Evolutionary conservation across 176 grass and related monocot species (phyloP).

Genomic region (Carex cristatella): DNA sequence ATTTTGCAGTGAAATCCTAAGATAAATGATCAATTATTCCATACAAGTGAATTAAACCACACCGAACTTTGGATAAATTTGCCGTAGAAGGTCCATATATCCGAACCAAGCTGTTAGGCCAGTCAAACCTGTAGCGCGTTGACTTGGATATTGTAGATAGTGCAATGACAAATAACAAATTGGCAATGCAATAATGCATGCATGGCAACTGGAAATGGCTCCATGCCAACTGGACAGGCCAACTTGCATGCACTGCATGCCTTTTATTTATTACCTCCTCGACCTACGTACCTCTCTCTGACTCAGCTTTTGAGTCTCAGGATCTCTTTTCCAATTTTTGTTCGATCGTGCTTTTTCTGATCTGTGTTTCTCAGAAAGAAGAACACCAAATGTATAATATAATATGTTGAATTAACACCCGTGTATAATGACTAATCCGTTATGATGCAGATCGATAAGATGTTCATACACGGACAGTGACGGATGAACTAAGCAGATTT

Average conservation of each 20-base stretch:
- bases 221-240: background rate
- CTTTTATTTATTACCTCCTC: background rate
- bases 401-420: background rate
- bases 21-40: background rate
- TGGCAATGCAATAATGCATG: background rate
- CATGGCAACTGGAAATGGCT: background rate
- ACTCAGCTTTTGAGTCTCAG: background rate
- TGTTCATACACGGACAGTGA: no score
- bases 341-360: background rate
- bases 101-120: background rate
- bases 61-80: background rate
- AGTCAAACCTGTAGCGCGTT: background rate
- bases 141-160: background rate
- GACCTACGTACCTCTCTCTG: background rate
- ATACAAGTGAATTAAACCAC: background rate
- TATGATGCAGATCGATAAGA: background rate
- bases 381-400: background rate
- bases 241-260: background rate
- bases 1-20: background rate
- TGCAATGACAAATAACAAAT: background rate
- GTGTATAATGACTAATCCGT: background rate
- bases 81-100: background rate
- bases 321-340: background rate
- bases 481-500: no score
- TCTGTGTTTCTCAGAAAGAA: background rate